Percentiles rank a stretch among this genome's conserved stretches.
Evolutionary conservation across 805 yeast species (phyloP).

Genomic region (Pichia occidentalis): DNA sequence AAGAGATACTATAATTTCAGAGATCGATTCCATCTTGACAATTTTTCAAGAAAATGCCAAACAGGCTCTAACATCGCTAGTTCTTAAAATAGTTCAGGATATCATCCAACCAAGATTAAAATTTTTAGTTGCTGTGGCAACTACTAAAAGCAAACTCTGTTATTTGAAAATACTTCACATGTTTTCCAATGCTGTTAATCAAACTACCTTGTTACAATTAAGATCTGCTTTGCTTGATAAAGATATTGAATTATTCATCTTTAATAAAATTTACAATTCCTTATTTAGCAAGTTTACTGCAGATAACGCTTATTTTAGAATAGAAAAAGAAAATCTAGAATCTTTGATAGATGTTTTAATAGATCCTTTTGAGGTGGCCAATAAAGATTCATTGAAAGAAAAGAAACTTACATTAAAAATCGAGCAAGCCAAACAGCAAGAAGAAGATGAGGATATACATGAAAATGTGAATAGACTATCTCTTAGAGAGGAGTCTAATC

Average conservation of each 20-base stretch:
- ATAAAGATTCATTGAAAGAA: slow-evolving; percentile 32
- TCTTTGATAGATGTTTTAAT: slow-evolving; percentile 42
- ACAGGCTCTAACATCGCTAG: slow-evolving; percentile 57
- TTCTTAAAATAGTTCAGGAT: slow-evolving; percentile 73
- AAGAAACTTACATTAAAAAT: slow-evolving; percentile 30
- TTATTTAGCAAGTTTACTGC: slow-evolving; percentile 63
- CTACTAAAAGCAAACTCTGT: slow-evolving; percentile 57
- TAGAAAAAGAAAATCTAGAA: slow-evolving; percentile 65
- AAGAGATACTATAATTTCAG: slow-evolving; percentile 55
- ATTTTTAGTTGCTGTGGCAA: slow-evolving; percentile 54
- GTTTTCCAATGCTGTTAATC: slow-evolving; percentile 51
- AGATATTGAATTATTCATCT: slow-evolving; percentile 37
- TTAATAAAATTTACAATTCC: slow-evolving; percentile 71
- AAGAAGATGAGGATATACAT: slow-evolving; percentile 4
- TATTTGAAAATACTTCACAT: slow-evolving; percentile 71
- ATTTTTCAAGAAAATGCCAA: slow-evolving; percentile 60
- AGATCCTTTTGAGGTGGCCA: slow-evolving; percentile 37
- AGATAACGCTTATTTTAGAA: slow-evolving; percentile 60
- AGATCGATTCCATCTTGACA: slow-evolving; percentile 63
- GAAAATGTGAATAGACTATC: slow-evolving; percentile 1
- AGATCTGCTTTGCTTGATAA: slow-evolving; percentile 50
- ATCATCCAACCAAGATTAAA: slow-evolving; percentile 53
- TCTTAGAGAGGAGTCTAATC: background rate
- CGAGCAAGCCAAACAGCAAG: slow-evolving; percentile 10
- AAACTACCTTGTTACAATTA: slow-evolving; percentile 51